A percentile compares a stretch with the other conserved stretches of the same genome.
Conservation (phyloP, 257 asterid species). For the Thymus quinquecostatus region DNA sequence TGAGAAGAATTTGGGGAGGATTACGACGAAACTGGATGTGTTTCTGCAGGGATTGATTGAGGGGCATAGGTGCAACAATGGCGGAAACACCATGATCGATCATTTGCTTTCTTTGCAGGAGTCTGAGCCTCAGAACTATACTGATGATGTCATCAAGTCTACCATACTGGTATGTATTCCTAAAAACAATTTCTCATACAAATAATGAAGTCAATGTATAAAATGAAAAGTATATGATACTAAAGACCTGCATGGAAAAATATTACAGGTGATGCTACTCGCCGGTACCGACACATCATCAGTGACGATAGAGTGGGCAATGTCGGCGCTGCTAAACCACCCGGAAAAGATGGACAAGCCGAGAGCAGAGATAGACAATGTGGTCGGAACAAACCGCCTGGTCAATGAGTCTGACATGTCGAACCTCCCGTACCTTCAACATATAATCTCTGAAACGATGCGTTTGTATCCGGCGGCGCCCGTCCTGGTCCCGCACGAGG, state of each 20-base stretch:
- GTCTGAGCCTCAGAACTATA: constrained; percentile 43
- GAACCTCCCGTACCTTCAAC: constrained; percentile 56
- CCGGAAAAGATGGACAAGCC: constrained; percentile 57
- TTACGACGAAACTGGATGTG: constrained; percentile 34
- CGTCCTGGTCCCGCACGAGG: constrained; percentile 54
- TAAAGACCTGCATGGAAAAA: too few species aligned
- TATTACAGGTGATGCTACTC: constrained; percentile 45
- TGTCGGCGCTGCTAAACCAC: constrained; percentile 59
- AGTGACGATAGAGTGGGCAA: constrained; percentile 66
- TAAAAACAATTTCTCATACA: too few species aligned
- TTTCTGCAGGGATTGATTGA: constrained; percentile 43
- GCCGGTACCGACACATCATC: constrained; percentile 65
- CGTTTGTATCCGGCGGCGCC: constrained; percentile 60
- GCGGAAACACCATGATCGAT: constrained; percentile 41
- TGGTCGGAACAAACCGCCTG: constrained; percentile 47
- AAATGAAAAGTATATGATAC: too few species aligned
- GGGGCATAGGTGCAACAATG: constrained; percentile 38
- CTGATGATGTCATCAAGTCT: constrained; percentile 46
- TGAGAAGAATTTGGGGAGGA: constrained; percentile 34
- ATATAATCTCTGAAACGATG: constrained; percentile 50
- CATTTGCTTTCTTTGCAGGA: constrained; percentile 48
- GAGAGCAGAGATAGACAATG: constrained; percentile 50
- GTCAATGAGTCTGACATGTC: constrained; percentile 53
- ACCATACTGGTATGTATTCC: constrained; percentile 40
- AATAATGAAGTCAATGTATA: too few species aligned